Base-by-base conservation (phyloP, 176 grass and related monocot genomes). In the Carex parvula region DNA sequence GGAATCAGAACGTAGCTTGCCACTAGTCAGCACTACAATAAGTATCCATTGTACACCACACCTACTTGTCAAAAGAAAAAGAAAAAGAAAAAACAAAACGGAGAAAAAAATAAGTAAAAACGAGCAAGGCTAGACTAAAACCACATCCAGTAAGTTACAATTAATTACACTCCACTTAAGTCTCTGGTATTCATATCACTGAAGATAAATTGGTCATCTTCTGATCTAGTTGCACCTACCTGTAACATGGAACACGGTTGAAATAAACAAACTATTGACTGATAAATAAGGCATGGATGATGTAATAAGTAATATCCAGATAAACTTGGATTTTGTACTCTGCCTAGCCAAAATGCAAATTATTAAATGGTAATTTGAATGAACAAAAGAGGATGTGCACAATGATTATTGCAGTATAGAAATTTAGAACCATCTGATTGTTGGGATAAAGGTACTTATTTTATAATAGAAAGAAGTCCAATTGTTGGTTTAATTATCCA, bases 181-280 rank as follows among this genome's bases (percentile, higher is more conserved):
- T 78, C 73, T 78, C 73, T 57, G 26, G 50, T 26, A 57, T 57
- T 71, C 72, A 55, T 76, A 52, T 55, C 72, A 11, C 72, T 21
- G 63, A 67, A 82, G 13, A 82, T 82, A 64, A 67, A 82, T 39
- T 67, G 80, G 41, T 82, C 81, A 63, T 83, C 81, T 83, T 83
- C 81, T 1, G 58, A 63, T 83, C 79, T 81, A 64, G 60, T 66
- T 69, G 44, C 60, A 33, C 13, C 81, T 3, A 48, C 63, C 81
- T 83, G 44, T 53, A 83, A 83, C 58, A 83, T 52, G 41, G 26
- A 63, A 69, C n/a, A 8, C 0, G 2, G 32, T 57, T 78, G 26
- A 78, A 32, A 57, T 57, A 78, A 62, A 55, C 22, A 32, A 18
- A 77, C 17, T 48, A 71, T 71, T 71, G 18, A 8, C 18, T 71